Evolutionary conservation across 352 stramenopile genomes (phyloP), one percentile per base, ranked within the genome.

Genomic region (Phytophthora ramorum): DNA sequence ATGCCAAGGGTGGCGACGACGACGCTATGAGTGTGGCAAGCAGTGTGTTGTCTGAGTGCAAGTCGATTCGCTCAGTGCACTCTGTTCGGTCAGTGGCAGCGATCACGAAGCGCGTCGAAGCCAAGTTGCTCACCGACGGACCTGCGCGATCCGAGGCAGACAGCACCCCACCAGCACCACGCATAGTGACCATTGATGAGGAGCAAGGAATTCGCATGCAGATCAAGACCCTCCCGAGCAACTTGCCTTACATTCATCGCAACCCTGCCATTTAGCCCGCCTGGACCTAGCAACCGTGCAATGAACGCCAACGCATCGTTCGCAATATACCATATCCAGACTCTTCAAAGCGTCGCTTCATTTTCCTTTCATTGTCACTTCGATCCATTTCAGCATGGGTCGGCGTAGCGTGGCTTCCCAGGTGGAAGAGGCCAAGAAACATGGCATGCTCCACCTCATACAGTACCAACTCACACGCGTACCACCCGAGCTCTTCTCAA

Each of bases 191-290:
- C 10, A 90, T 97, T 60, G 90, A 96, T 49, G 89, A 98, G 58
- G 91, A 97, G 62, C 75, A 96, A 40, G 93, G 92, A 13, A 70
- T 75, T 17, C 82, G 93, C 28, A 77, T 97, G 75, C 81, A 92
- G 49, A 93, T 97, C 69, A 98, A 97, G 70, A 89, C 84, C 19
- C 73, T 92, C 14, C 62, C 92, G 14, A 97, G 91, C 62, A 98
- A 98, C 64, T 77, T 98, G 50, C 90, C 93, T 6, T 98, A 98
- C 68, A 96, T 98, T 55, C 94, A 98, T 76, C 90, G 93, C 41
- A 98, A 98, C 72, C 93, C 93, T 49, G 93, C 93, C 28, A 89
- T 98, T 45, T 98, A 75, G 62, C 19, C 17, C 2, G 40, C 14
- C 40, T 1, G 14, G 19, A 24, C 7, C 9, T 10, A 51, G 9